Evolutionary conservation across 495 filamentous ascomycete genomes (phyloP), one percentile per base, ranked within the genome.

Genomic region (Lasiosphaeria miniovina): DNA sequence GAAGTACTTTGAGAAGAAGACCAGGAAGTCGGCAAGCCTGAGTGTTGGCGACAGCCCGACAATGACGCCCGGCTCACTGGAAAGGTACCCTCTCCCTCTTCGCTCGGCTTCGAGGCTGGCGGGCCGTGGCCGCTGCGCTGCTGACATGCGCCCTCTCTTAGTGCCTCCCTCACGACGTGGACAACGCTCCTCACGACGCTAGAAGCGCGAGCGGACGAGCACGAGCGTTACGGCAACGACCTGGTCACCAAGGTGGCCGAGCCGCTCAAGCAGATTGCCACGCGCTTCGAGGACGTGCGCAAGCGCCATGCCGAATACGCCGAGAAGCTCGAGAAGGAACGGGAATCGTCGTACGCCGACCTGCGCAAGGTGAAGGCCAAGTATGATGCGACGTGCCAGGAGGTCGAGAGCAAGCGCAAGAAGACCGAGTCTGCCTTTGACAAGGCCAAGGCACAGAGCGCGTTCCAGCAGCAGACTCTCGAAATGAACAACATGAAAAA

Each of bases 401-500:
- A 96, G 67, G 91, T 99, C 15, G 94, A 99, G 76, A 90, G 86
- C 57, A 85, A 89, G 71, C 88, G 94, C 64, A 96, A 96, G 78
- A 99, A 98, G 80, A 86, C 87, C 54, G 94, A 98, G 67, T 88
- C 86, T 36, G 82, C 90, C 31, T 94, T 92, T 62, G 95, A 98
- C 71, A 87, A 92, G 71, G 71, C 81, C 34, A 99, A 98, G 75
- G 92, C 95, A 6, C 90, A 96, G 71, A 85, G 83, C 65, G 85
- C 88, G 15, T 98, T 94, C 71, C 90, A 95, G 66, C 90, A 94
- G 67, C 93, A 98, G 71, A 77, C 93, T 43, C 67, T 85, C 45
- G 93, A 98, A 56, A 98, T 98, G 95, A 87, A 90, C 72, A 98
- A 98, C 70, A 84, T 90, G 67, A 99, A 99, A 88, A 99, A 98